Conservation (phyloP, 306 rosid genomes). For the Dalbergia cochinchinensis region DNA sequence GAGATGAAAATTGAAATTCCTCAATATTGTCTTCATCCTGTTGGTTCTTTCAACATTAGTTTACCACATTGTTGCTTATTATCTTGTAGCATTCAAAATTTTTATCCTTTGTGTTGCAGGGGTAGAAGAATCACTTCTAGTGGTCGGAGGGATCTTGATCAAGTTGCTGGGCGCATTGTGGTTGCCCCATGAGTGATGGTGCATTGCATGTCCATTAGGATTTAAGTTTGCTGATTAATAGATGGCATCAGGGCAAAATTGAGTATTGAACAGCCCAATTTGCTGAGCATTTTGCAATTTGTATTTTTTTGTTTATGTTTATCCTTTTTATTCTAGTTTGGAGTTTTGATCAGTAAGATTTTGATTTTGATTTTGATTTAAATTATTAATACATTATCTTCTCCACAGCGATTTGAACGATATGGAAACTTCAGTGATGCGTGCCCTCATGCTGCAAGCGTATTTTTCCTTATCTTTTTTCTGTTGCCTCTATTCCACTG, state of each 20-base stretch:
- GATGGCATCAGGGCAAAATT: not conserved
- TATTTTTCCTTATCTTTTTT: not conserved
- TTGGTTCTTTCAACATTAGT: not conserved
- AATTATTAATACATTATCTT: not conserved
- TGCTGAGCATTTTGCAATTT: not conserved
- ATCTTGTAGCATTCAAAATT: not conserved
- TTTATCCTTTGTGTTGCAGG: not conserved
- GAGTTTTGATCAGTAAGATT: not conserved
- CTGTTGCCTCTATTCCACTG: too few relatives aligned
- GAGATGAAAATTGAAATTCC: too few relatives aligned
- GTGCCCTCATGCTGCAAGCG: not conserved
- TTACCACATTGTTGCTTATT: too few relatives aligned
- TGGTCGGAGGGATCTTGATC: not conserved
- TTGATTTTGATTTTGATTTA: not conserved
- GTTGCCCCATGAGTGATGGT: not conserved
- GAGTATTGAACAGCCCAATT: not conserved
- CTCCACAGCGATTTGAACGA: not conserved
- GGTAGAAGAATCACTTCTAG: not conserved
- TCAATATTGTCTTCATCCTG: too few relatives aligned
- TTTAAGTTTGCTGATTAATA: not conserved
- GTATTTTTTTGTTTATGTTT: not conserved
- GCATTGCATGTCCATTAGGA: not conserved
- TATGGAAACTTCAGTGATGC: not conserved
- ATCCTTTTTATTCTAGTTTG: not conserved
- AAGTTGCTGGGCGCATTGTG: slow-evolving; percentile 1